A percentile compares a stretch with the other conserved stretches of the same genome.
Conservation (phyloP, 108 stramenopile species). For the Nitzschia palea region DNA sequence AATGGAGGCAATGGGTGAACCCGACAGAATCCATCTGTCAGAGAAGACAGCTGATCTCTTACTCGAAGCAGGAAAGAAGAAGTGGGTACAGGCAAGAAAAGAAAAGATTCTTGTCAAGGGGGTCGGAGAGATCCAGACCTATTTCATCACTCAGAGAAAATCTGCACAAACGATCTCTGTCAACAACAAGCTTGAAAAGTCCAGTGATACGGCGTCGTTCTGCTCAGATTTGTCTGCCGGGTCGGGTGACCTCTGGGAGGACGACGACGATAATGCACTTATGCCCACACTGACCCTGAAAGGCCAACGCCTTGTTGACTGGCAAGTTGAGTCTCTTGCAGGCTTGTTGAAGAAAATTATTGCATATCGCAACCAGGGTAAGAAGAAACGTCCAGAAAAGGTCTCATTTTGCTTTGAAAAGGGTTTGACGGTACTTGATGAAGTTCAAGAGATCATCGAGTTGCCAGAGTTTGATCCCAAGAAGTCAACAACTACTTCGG, state of each 20-base stretch:
- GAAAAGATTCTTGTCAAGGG: conserved; percentile 23
- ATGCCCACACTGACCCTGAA: neutral
- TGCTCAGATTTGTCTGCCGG: conserved; percentile 30
- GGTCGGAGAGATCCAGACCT: conserved; percentile 18
- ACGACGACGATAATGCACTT: neutral
- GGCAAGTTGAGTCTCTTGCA: conserved; percentile 22
- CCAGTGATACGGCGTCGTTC: neutral
- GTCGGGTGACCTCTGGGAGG: conserved; percentile 27
- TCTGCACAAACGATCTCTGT: neutral
- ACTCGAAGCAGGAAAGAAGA: conserved; percentile 10
- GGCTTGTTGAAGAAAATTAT: conserved; percentile 14
- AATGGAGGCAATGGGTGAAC: conserved; percentile 4
- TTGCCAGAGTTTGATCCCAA: conserved; percentile 15
- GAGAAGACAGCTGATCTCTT: conserved; percentile 12
- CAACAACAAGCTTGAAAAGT: neutral
- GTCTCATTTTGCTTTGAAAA: neutral
- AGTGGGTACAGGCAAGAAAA: conserved; percentile 15
- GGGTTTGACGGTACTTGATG: conserved; percentile 10
- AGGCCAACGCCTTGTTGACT: conserved; percentile 25
- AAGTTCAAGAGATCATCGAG: conserved; percentile 13
- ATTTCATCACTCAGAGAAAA: conserved; percentile 14
- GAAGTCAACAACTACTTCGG: neutral
- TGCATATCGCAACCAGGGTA: conserved; percentile 13
- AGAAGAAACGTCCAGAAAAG: neutral
- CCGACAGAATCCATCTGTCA: conserved; percentile 12